These are phyloP conservation scores for Podaxis rugospora DNA, from an alignment of 768 basidiomycete species.

Conservation along the genomic window DNA sequence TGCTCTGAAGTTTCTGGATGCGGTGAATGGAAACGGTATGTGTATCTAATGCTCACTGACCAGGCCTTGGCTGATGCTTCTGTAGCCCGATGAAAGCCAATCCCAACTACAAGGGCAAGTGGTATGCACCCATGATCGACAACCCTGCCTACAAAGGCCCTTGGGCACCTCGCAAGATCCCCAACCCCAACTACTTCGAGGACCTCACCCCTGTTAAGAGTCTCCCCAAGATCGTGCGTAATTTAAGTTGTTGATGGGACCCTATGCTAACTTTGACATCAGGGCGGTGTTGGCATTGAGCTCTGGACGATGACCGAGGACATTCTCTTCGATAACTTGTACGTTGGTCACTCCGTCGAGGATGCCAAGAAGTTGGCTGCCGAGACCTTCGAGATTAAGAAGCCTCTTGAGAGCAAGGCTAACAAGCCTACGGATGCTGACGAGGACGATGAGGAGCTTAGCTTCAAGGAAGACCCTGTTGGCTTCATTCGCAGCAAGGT, in stretches of 20 bases:
- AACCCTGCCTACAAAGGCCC: slow-evolving; percentile 97
- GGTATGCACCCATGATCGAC: slow-evolving; percentile 91
- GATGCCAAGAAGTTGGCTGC: slow-evolving; percentile 81
- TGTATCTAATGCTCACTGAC: not conserved
- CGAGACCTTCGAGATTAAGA: slow-evolving; percentile 93
- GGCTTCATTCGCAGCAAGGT: slow-evolving; percentile 77
- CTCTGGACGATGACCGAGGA: slow-evolving; percentile 99
- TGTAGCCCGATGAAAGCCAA: slow-evolving; percentile 81
- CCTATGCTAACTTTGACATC: slow-evolving; percentile 8
- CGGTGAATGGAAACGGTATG: slow-evolving; percentile 87
- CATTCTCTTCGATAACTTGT: slow-evolving; percentile 92
- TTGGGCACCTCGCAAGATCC: slow-evolving; percentile 89
- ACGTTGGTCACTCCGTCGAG: slow-evolving; percentile 82
- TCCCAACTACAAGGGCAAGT: slow-evolving; percentile 97
- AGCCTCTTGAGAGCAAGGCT: slow-evolving; percentile 65
- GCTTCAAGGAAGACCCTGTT: slow-evolving; percentile 71
- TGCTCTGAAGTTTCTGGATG: slow-evolving; percentile 91
- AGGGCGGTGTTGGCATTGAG: slow-evolving; percentile 96
- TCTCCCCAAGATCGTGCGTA: slow-evolving; percentile 78
- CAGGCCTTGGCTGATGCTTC: not conserved
- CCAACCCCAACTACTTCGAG: slow-evolving; percentile 90
- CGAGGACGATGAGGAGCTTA: slow-evolving; percentile 43
- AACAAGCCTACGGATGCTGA: slow-evolving; percentile 50
- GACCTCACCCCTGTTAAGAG: slow-evolving; percentile 77
- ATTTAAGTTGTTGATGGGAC: not conserved